Conservation (phyloP, 371 early-diverging fungal genomes). For the Mortierella sp. region DNA sequence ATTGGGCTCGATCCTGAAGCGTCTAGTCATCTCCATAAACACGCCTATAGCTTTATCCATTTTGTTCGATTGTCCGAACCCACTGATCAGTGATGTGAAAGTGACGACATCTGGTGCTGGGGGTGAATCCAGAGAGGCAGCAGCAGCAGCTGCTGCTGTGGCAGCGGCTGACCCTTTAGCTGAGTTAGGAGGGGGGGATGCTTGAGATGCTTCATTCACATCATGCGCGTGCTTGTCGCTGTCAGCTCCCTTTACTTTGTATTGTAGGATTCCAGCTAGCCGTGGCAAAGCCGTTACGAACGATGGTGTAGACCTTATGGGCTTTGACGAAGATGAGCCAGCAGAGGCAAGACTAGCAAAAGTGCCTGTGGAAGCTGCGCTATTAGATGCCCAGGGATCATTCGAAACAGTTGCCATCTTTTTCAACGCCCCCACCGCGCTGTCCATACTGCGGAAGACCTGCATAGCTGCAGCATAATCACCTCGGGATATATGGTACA, state of each 20-base stretch:
- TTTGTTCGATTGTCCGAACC: slow-evolving; percentile 29
- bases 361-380: neutral
- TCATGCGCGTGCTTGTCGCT: neutral
- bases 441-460: slow-evolving; percentile 43
- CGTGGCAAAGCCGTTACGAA: neutral
- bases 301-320: neutral
- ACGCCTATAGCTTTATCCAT: slow-evolving; percentile 28
- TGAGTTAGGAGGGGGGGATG: no score
- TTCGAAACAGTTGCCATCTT: neutral
- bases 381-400: neutral
- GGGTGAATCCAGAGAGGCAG: neutral
- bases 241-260: neutral
- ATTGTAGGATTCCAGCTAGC: neutral
- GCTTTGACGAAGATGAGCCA: neutral
- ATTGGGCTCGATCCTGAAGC: slow-evolving; percentile 36
- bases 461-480: slow-evolving; percentile 42
- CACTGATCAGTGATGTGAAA: slow-evolving; percentile 45
- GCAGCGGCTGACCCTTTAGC: neutral
- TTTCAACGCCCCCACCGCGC: neutral
- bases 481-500: slow-evolving; percentile 46
- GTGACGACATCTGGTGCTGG: slow-evolving; percentile 43
- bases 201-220: neutral
- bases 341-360: neutral
- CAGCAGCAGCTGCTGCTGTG: neutral
- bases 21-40: slow-evolving; percentile 46